Percentiles rank a stretch among this genome's conserved stretches.
Conservation (phyloP, 1,139 yeast genomes). For the Diutina pseudorugosa region DNA sequence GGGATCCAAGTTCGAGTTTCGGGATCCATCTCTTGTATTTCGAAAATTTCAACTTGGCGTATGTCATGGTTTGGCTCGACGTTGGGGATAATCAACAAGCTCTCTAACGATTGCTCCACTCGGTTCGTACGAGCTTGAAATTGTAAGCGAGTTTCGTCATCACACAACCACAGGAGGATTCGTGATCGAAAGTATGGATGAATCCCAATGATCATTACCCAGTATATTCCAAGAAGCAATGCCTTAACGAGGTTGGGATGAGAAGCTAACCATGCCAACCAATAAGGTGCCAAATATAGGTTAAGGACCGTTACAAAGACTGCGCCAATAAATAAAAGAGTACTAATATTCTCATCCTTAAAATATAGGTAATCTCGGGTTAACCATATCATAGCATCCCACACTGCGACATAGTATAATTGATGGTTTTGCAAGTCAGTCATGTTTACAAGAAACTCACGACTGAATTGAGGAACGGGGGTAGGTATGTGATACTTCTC, state of each 20-base stretch:
- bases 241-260: constrained; percentile 21
- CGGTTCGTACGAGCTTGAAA: constrained; percentile 33
- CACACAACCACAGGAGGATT: constrained; percentile 32
- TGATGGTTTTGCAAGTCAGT: constrained; percentile 80
- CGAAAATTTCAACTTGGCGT: constrained; percentile 52
- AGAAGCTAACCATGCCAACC: constrained; percentile 16
- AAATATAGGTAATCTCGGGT: constrained; percentile 53
- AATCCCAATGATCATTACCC: constrained; percentile 35
- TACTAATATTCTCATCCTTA: constrained; percentile 51
- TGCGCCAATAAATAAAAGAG: constrained; percentile 31
- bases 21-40: constrained; percentile 47
- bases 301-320: constrained; percentile 18
- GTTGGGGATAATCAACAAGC: constrained; percentile 12
- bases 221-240: constrained; percentile 26
- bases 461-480: constrained; percentile 69
- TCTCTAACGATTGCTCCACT: constrained; percentile 28
- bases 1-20: constrained; percentile 46
- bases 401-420: constrained; percentile 52
- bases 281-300: constrained; percentile 20
- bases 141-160: constrained; percentile 50
- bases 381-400: constrained; percentile 42
- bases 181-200: constrained; percentile 45
- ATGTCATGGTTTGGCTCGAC: constrained; percentile 11
- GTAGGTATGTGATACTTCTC: constrained; percentile 40
- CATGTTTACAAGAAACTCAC: constrained; percentile 66